Evolutionary conservation across 116 monocot genomes (phyloP).

Genomic region (Trichopus zeylanicus): DNA sequence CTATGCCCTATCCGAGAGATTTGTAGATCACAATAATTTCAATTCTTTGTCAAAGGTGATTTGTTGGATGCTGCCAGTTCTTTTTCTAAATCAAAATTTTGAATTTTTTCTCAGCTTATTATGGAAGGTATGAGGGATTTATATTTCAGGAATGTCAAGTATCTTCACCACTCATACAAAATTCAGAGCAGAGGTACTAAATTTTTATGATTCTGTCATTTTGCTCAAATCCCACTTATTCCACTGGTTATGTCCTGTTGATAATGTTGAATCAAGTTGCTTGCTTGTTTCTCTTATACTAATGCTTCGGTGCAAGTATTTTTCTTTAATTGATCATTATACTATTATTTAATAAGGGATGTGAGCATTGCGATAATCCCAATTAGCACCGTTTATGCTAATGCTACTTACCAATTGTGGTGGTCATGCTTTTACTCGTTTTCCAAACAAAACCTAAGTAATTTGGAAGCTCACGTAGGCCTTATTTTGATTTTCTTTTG

Average conservation of each 20-base stretch:
- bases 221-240: not conserved
- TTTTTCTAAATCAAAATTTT: not conserved
- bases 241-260: not conserved
- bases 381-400: no score
- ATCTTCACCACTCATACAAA: conserved; percentile 1
- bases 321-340: no score
- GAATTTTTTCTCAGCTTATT: not conserved
- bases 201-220: not conserved
- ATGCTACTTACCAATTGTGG: no score
- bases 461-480: no score
- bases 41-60: not conserved
- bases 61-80: not conserved
- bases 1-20: not conserved
- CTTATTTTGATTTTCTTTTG: no score
- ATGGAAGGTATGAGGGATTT: not conserved
- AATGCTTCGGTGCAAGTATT: no score
- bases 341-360: no score
- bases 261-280: not conserved
- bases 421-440: no score
- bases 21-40: not conserved
- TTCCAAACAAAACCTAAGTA: no score
- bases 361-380: no score
- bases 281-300: not conserved
- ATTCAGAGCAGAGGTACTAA: conserved; percentile 1
- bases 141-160: conserved; percentile 6